Conservation (phyloP, 768 basidiomycete genomes). For the Boletus huronensis region DNA sequence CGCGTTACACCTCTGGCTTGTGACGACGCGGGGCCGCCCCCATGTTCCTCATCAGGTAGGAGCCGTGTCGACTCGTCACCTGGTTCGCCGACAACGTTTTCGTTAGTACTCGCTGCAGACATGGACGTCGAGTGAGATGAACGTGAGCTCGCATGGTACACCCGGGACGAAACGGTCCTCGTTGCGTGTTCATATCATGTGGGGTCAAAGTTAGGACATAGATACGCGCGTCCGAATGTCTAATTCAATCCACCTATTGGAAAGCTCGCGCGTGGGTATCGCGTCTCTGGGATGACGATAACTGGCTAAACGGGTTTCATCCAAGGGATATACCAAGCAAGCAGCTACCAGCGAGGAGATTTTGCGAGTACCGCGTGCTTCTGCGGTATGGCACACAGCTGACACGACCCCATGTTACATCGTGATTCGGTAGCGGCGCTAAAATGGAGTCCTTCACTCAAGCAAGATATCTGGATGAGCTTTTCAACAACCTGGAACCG, state of each 20-base stretch:
- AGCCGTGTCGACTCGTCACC: constrained; percentile 3
- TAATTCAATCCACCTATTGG: background rate
- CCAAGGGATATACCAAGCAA: background rate
- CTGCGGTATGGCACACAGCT: background rate
- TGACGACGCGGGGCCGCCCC: background rate
- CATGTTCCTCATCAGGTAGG: background rate
- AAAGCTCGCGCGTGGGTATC: background rate
- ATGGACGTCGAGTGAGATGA: background rate
- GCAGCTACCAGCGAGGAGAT: background rate
- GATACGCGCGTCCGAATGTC: background rate
- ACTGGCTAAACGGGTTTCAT: background rate
- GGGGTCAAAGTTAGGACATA: background rate
- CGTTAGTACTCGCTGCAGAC: background rate
- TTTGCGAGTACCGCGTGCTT: too few species aligned
- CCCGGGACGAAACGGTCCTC: background rate
- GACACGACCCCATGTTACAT: background rate
- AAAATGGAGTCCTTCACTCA: too few species aligned
- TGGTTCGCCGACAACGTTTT: background rate
- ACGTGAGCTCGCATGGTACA: background rate
- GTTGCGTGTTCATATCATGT: background rate
- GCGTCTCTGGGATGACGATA: background rate
- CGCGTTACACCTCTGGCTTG: background rate
- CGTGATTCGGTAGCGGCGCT: background rate
- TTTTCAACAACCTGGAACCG: background rate
- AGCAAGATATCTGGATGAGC: background rate